A percentile compares a stretch with the other conserved stretches of the same genome.
Conservation (phyloP, 371 early-diverging fungal genomes). For the Nematocida sp. region DNA sequence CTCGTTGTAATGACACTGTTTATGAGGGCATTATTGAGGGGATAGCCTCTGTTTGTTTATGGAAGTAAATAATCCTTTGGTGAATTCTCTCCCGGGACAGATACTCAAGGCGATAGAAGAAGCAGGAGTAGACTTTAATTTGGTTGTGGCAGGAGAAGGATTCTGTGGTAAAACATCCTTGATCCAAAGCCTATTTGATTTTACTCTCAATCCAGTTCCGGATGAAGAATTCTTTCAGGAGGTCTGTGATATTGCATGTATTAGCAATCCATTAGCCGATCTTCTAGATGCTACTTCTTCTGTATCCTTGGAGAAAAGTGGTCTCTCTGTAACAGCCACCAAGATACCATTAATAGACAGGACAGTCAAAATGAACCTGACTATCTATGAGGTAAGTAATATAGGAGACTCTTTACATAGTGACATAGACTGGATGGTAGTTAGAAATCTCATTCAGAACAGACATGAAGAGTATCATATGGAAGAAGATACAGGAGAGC, state of each 20-base stretch:
- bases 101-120: conserved; percentile 57
- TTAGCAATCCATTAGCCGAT: conserved; percentile 28
- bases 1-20: not conserved
- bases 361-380: conserved; percentile 51
- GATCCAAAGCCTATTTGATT: conserved; percentile 77
- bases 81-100: conserved; percentile 33
- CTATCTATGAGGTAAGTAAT: conserved; percentile 56
- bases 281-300: not conserved
- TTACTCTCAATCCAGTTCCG: conserved; percentile 60
- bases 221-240: conserved; percentile 38
- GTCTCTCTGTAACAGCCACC: conserved; percentile 20
- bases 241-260: conserved; percentile 48
- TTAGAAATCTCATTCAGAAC: conserved; percentile 49
- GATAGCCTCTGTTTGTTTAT: conserved; percentile 15
- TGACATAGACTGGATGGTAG: conserved; percentile 42
- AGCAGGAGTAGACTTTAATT: conserved; percentile 80
- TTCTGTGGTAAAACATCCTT: conserved; percentile 63
- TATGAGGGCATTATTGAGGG: not conserved
- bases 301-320: not conserved
- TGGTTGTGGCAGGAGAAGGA: conserved; percentile 84
- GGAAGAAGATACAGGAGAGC: conserved; percentile 41
- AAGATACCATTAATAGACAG: conserved; percentile 29
- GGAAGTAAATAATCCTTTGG: conserved; percentile 27
- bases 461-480: conserved; percentile 58
- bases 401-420: conserved; percentile 58